Percentiles rank a stretch among this genome's conserved stretches.
These are phyloP conservation scores for Lagenaria siceraria DNA, from an alignment of 306 rosid species.

Conservation along the genomic window DNA sequence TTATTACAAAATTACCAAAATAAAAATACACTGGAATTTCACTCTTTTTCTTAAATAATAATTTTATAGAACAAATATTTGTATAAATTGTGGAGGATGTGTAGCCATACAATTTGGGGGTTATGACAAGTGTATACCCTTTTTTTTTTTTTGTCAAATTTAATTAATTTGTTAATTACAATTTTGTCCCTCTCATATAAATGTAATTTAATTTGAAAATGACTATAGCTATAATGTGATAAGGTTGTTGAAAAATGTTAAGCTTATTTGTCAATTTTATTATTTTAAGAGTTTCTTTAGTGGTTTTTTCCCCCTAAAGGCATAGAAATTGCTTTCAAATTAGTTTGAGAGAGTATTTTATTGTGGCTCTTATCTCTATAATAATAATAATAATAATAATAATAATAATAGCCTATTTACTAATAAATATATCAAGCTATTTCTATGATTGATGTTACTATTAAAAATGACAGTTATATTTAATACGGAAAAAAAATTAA, in stretches of 20 bases:
- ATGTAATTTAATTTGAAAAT: background rate
- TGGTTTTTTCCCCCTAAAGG: background rate
- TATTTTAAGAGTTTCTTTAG: background rate
- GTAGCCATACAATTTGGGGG: background rate
- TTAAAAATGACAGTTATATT: background rate
- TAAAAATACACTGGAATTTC: background rate
- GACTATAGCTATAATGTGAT: background rate
- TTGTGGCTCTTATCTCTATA: background rate
- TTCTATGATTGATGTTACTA: background rate
- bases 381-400: too few relatives aligned
- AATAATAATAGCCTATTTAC: background rate
- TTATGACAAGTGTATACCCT: background rate
- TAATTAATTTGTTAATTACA: background rate
- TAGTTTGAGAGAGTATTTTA: background rate
- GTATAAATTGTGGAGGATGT: background rate
- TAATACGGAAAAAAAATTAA: background rate
- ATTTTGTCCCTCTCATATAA: background rate
- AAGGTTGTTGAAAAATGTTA: background rate
- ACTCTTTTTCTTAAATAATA: background rate
- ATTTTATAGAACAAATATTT: background rate
- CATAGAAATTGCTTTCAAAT: background rate
- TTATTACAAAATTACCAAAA: too few relatives aligned
- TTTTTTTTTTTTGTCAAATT: background rate
- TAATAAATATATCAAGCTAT: background rate
- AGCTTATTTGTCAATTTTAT: background rate